phyloP scores from a whole-genome alignment of 441 rosid genomes.

The Raphanus hybrid region DNA sequence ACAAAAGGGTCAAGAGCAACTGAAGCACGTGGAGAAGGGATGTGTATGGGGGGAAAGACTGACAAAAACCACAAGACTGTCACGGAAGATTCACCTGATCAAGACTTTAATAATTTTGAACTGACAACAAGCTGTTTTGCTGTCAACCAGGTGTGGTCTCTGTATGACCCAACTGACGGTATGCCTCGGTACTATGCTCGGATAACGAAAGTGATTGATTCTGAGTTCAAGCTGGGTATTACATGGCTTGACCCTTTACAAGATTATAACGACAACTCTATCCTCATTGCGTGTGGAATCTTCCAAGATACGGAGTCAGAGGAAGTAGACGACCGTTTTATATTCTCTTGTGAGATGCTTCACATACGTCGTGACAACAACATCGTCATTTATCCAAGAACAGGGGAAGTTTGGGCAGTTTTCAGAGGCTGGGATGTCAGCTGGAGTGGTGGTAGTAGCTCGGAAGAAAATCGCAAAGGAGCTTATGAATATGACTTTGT shows the following conservation, averaged over 20 bases:
- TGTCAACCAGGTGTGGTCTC: constrained; percentile 67
- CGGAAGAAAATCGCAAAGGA: constrained; percentile 38
- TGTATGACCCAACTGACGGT: constrained; percentile 58
- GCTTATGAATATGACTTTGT: constrained; percentile 78
- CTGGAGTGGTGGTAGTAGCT: constrained; percentile 51
- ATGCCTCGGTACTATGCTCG: constrained; percentile 72
- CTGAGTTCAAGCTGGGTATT: constrained; percentile 44
- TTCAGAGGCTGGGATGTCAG: constrained; percentile 74
- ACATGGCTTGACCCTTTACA: too few species aligned
- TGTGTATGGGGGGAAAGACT: constrained; percentile 24
- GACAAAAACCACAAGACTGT: constrained; percentile 22
- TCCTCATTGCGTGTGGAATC: too few species aligned
- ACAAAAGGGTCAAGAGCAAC: constrained; percentile 41
- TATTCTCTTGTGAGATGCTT: constrained; percentile 69
- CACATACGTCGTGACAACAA: constrained; percentile 29
- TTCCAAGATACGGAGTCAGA: too few species aligned
- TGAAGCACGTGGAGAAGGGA: constrained; percentile 33
- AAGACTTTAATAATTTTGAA: constrained; percentile 65
- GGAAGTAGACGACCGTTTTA: constrained; percentile 43
- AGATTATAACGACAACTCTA: too few species aligned
- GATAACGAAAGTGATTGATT: constrained; percentile 51
- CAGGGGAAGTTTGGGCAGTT: constrained; percentile 86
- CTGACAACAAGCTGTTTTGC: constrained; percentile 48
- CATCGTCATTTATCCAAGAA: constrained; percentile 61
- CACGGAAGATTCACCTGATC: constrained; percentile 50